Evolutionary conservation across 495 filamentous ascomycete species (phyloP).

Genomic region (Penicillium malachiteum): DNA sequence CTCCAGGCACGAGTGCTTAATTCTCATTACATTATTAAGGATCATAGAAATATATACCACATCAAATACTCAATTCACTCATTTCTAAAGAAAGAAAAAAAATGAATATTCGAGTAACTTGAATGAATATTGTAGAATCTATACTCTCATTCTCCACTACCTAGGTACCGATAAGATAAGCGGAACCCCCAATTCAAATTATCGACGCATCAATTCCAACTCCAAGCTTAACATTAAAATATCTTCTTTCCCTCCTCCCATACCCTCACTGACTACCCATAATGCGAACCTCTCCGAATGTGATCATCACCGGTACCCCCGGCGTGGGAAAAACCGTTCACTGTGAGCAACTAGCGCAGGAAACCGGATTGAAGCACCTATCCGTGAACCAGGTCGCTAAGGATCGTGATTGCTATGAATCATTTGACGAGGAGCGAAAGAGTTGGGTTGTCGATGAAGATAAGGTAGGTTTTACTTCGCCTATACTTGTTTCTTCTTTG

Average conservation of each 20-base stretch:
- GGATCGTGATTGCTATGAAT: constrained; percentile 76
- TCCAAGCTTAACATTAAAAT: too few species aligned
- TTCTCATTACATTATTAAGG: too few species aligned
- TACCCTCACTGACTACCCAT: constrained; percentile 12
- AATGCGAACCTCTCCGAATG: constrained; percentile 71
- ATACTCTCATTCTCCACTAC: background rate
- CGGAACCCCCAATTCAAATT: background rate
- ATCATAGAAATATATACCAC: too few species aligned
- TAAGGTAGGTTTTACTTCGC: constrained; percentile 58
- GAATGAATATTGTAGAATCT: background rate
- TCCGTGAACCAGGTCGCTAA: constrained; percentile 91
- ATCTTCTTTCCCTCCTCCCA: background rate
- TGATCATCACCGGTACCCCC: constrained; percentile 93
- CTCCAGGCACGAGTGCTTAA: too few species aligned
- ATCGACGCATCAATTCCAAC: too few species aligned
- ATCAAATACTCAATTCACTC: too few species aligned
- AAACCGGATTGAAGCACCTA: constrained; percentile 74
- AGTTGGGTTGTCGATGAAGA: constrained; percentile 97
- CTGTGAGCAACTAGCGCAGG: constrained; percentile 72
- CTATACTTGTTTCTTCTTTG: background rate
- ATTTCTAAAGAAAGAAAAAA: too few species aligned
- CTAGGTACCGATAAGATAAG: constrained; percentile 25
- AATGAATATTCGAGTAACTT: too few species aligned
- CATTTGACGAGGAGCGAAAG: constrained; percentile 78
- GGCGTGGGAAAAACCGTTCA: constrained; percentile 94